These are phyloP conservation scores for Extremus antarcticus DNA, from an alignment of 495 filamentous ascomycete species.

Conservation along the genomic window DNA sequence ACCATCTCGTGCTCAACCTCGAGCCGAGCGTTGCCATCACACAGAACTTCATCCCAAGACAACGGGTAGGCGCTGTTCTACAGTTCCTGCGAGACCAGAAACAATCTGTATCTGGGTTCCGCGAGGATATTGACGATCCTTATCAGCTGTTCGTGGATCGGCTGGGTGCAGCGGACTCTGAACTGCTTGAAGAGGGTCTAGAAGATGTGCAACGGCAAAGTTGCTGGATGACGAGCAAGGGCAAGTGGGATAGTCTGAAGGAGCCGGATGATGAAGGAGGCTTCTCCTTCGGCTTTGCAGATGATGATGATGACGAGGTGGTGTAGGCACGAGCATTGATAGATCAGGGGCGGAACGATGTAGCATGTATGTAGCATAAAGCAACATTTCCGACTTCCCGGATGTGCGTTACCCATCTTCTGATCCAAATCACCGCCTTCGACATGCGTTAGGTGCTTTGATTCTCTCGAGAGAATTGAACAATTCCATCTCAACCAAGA, in stretches of 20 bases:
- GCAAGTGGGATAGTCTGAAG: constrained; percentile 77
- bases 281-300: constrained; percentile 77
- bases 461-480: too few relatives aligned
- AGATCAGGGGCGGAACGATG: too few relatives aligned
- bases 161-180: constrained; percentile 52
- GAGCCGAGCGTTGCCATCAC: constrained; percentile 78
- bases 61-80: constrained; percentile 62
- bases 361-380: too few relatives aligned
- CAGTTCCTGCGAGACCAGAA: constrained; percentile 74
- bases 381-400: too few relatives aligned
- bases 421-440: too few relatives aligned
- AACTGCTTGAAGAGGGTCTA: constrained; percentile 52
- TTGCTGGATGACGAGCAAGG: constrained; percentile 41
- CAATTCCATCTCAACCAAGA: too few relatives aligned
- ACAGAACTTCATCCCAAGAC: constrained; percentile 85
- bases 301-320: constrained; percentile 28
- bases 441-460: too few relatives aligned
- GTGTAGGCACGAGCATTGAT: too few relatives aligned
- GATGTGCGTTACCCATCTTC: too few relatives aligned
- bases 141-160: constrained; percentile 64
- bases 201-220: constrained; percentile 51
- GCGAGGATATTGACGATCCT: constrained; percentile 58
- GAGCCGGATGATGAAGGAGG: constrained; percentile 40
- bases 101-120: constrained; percentile 80
- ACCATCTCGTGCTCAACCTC: constrained; percentile 90